These are phyloP conservation scores for Flueggea neowawraea DNA, from an alignment of 441 rosid genomes.

Conservation along the genomic window DNA sequence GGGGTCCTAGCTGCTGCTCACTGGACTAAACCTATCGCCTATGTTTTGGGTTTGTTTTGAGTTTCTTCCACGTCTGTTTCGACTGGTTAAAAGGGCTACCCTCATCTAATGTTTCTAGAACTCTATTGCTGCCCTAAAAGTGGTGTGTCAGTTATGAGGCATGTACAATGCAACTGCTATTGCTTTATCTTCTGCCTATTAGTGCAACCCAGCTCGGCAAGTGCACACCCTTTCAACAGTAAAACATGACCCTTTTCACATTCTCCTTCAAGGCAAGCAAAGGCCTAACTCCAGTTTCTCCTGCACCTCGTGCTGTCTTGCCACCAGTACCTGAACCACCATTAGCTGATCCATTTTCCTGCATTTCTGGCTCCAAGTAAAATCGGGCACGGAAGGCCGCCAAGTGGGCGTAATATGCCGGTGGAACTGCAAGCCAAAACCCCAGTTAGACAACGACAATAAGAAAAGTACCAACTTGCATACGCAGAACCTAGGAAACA, in stretches of 20 bases:
- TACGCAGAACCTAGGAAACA: no score
- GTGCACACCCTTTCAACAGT: conserved; percentile 43
- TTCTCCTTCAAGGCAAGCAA: conserved; percentile 97
- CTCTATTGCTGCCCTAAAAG: background rate
- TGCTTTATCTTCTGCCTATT: background rate
- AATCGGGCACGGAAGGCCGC: conserved; percentile 98
- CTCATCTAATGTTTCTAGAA: background rate
- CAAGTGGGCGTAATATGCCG: conserved; percentile 96
- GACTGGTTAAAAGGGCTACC: background rate
- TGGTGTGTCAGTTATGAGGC: background rate
- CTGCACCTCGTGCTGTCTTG: conserved; percentile 32
- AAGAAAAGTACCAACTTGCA: no score
- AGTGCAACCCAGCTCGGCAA: background rate
- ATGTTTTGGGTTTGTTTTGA: background rate
- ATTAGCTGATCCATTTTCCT: conserved; percentile 64
- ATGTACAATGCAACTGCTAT: background rate
- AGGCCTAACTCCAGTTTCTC: conserved; percentile 71
- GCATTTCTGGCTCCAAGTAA: conserved; percentile 92
- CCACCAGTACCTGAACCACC: conserved; percentile 23
- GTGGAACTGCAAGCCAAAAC: conserved; percentile 66
- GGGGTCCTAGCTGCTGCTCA: background rate
- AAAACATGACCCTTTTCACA: conserved; percentile 98
- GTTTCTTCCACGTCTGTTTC: background rate
- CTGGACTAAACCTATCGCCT: conserved; percentile 6
- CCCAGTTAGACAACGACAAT: no score